Base-by-base conservation (phyloP, 345 rosid species). In the Eucalyptus curtisii region DNA sequence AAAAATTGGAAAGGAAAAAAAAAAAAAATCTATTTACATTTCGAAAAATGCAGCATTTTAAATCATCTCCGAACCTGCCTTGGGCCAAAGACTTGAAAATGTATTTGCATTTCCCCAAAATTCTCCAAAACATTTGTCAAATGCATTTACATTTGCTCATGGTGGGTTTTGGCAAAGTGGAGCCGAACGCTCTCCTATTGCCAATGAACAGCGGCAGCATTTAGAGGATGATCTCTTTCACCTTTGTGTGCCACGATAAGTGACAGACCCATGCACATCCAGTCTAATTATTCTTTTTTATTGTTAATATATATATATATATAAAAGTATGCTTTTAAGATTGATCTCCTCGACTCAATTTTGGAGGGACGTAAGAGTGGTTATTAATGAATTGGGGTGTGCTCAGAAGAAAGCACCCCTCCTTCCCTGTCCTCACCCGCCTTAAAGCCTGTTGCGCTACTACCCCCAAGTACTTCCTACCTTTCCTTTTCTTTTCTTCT, bases 51-150 rank as follows among this genome's bases (percentile, higher is more conserved):
- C 0, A 59, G 7, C 16, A 59, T 59, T 59, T 27, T 27, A 59
- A 59, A 27, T 12, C 15, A 59, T 30, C n/a, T 59, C 0, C 8
- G 0, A 0, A 59, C 15, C 1, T 27, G 7, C 14, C 2, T 12
- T 59, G 4, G 4, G 4, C 31, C n/a, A 27, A 59, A 59, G 15
- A 0, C 31, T 30, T 59, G 0, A 11, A 59, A 59, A 11, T 27
- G 31, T 6, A 59, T 27, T 59, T 27, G 14, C 14, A 5, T 59
- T 59, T 59, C 7, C 2, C 7, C 16, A 27, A 59, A 59, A 13
- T 59, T 27, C 6, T 59, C 31, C 13, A 27, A 59, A 27, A 59
- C 27, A 27, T 12, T 25, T 59, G 2, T 27, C 31, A 11, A 59
- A 59, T 59, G 66, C 31, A 1, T 59, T 59, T 59, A 1, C 7